Evolutionary conservation across 2,329 filamentous ascomycete genomes (phyloP).

Genomic region (Clonostachys sp.): DNA sequence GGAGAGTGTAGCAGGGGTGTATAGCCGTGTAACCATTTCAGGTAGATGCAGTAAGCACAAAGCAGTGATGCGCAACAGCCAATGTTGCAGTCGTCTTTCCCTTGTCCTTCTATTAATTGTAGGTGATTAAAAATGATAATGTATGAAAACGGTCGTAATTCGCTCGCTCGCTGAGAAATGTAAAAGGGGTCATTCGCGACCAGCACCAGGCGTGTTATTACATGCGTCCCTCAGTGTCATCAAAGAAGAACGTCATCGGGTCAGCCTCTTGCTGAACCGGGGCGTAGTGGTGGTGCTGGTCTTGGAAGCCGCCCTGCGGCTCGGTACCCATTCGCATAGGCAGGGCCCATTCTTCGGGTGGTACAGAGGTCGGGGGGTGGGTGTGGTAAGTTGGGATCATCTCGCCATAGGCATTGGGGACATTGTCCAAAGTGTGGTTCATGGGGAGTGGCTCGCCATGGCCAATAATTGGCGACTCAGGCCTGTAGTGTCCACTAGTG

Average conservation of each 20-base stretch:
- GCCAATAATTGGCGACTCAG: constrained; percentile 11
- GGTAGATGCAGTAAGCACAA: too few species aligned
- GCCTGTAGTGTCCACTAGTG: constrained; percentile 14
- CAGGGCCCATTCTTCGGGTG: constrained; percentile 4
- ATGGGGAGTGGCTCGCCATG: constrained; percentile 13
- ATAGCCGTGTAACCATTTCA: too few species aligned
- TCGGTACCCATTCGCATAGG: constrained; percentile 4
- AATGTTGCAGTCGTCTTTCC: too few species aligned
- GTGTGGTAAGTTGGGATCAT: constrained; percentile 4
- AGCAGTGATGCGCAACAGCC: too few species aligned
- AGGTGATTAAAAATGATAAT: too few species aligned
- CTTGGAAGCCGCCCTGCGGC: constrained; percentile 4
- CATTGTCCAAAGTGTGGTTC: constrained; percentile 4
- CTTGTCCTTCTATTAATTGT: too few species aligned
- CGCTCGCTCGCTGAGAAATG: background rate
- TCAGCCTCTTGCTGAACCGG: background rate
- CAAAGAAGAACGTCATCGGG: constrained; percentile 8
- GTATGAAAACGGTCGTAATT: too few species aligned
- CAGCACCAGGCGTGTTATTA: constrained; percentile 1
- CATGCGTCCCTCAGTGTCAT: constrained; percentile 6
- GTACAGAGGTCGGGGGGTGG: constrained; percentile 4
- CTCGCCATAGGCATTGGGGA: constrained; percentile 8
- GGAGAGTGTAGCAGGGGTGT: too few species aligned
- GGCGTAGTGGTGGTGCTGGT: constrained; percentile 3
- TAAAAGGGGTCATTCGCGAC: background rate